Evolutionary conservation across 352 stramenopile genomes (phyloP).

Genomic region (Plasmopara muralis): DNA sequence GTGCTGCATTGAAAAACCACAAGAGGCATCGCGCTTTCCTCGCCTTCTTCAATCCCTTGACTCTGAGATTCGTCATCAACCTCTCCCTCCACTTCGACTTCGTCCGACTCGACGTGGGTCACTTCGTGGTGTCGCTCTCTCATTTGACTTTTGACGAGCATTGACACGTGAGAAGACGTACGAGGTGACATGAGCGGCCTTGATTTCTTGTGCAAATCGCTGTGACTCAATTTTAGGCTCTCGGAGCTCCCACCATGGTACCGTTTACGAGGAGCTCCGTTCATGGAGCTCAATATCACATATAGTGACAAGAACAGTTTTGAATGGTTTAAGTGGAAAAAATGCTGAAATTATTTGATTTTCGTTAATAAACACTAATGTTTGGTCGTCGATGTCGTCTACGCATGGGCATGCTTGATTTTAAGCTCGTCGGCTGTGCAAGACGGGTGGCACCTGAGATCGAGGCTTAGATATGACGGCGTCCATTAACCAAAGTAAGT

Average conservation of each 20-base stretch:
- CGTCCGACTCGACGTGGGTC: constrained; percentile 26
- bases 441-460: too few relatives aligned
- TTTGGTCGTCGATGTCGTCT: too few relatives aligned
- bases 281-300: neutral
- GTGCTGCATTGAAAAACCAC: constrained; percentile 83
- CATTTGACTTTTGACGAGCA: constrained; percentile 6
- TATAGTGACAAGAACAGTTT: too few relatives aligned
- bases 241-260: constrained; percentile 14
- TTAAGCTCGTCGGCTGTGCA: too few relatives aligned
- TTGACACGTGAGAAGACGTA: constrained; percentile 4
- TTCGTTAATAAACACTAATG: too few relatives aligned
- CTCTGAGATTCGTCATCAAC: constrained; percentile 4
- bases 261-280: constrained; percentile 34
- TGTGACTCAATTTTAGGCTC: constrained; percentile 15
- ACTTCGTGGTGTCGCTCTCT: constrained; percentile 11
- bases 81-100: constrained; percentile 26
- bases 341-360: too few relatives aligned
- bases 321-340: too few relatives aligned
- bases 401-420: too few relatives aligned
- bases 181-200: constrained; percentile 16
- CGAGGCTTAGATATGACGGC: too few relatives aligned
- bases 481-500: too few relatives aligned
- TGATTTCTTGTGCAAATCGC: constrained; percentile 29
- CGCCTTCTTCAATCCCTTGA: constrained; percentile 25
- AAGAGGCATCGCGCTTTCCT: constrained; percentile 47